Evolutionary conservation across 1,139 yeast genomes (phyloP), one percentile per base, ranked within the genome.

Genomic region (Sugiyamaella paludigena): DNA sequence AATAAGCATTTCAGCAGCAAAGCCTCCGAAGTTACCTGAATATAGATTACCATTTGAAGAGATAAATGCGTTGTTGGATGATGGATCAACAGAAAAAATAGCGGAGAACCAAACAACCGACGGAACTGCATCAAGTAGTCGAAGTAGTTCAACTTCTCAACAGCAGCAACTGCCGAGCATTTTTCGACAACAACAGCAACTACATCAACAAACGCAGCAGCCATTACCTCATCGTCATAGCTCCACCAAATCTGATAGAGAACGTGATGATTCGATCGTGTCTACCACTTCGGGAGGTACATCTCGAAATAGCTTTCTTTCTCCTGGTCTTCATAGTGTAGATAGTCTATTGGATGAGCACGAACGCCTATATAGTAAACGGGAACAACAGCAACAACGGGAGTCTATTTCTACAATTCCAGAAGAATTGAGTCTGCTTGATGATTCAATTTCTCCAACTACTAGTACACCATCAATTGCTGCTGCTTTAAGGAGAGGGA

Each of bases 261-360:
- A 12, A 9, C 31, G 40, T 13, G 45, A 42, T 9, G 45, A 42
- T 42, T 26, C 40, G 2, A 6, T 33, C 4, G 26, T 38, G 2
- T 41, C 44, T 4, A 39, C 45, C n/a, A 32, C 40, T 15, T 24
- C 39, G 1, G 19, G 16, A 4, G 27, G 15, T 9, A 19, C 27
- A 11, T 13, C 16, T 12, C 19, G 38, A 16, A 8, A 36, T 15
- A 35, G 28, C 36, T 26, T 45, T 7, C 38, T 47, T 12, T 48
- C 58, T 2, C 56, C 58, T n/a, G 47, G 51, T 10, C 36, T 55
- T 5, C 49, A 49, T 8, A 52, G 51, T 32, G 49, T 56, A 4
- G 58, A 50, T 27, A 45, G 51, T 7, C 43, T 59, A 27, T 46
- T 58, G 2, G 37, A 40, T 13, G 58, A 58, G n/a, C 61, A 59